Percentiles rank a stretch among this genome's conserved stretches.
These are phyloP conservation scores for Manihot esculenta DNA, from an alignment of 441 rosid genomes.

Conservation along the genomic window DNA sequence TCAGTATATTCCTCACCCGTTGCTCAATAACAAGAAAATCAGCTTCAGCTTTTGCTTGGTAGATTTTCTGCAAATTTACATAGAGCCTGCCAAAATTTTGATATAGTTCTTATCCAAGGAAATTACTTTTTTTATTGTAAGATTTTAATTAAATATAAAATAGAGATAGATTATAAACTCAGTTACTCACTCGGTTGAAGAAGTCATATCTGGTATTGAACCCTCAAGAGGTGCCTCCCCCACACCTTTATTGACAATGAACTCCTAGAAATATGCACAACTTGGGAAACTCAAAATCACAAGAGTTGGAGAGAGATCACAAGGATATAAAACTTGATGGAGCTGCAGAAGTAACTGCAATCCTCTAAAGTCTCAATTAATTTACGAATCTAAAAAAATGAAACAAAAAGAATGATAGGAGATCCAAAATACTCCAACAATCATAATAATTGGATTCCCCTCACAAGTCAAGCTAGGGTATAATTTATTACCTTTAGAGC, in stretches of 20 bases:
- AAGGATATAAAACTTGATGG: neutral
- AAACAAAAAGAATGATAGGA: neutral
- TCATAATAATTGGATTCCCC: neutral
- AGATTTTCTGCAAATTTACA: slow-evolving; percentile 84
- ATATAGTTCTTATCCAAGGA: slow-evolving; percentile 1
- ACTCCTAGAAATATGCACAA: slow-evolving; percentile 55
- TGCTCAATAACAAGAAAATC: slow-evolving; percentile 73
- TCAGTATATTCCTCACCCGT: slow-evolving; percentile 53
- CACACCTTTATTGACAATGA: slow-evolving; percentile 75
- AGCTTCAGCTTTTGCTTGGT: slow-evolving; percentile 86
- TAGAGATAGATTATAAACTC: neutral
- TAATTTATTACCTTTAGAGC: slow-evolving; percentile 76
- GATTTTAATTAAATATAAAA: neutral
- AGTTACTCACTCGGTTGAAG: slow-evolving; percentile 87
- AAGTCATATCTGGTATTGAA: slow-evolving; percentile 94
- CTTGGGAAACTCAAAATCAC: slow-evolving; percentile 12
- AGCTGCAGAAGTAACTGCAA: neutral
- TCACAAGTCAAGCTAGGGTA: neutral
- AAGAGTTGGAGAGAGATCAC: neutral
- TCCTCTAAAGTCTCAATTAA: too few species aligned
- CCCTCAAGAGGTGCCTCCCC: slow-evolving; percentile 98
- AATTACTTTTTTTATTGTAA: neutral
- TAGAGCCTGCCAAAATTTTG: slow-evolving; percentile 59
- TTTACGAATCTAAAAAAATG: too few species aligned
- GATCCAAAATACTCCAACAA: neutral